Conservation (phyloP, 106 monocot species). For the Dendrobium catenatum region DNA sequence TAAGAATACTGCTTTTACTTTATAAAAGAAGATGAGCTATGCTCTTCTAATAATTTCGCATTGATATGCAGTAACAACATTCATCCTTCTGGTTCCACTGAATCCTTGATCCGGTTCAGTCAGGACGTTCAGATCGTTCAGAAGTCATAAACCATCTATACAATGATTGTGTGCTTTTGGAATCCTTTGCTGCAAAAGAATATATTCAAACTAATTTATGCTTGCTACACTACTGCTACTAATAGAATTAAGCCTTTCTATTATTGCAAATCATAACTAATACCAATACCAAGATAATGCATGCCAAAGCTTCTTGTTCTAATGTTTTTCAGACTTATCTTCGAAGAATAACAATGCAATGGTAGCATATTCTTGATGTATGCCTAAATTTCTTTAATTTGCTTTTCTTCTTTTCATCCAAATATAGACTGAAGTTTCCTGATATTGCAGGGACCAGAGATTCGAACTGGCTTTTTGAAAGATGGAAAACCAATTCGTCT, state of each 20-base stretch:
- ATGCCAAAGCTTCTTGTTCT: too few species aligned
- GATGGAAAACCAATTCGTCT: conserved; percentile 29
- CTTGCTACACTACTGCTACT: not conserved
- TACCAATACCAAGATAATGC: too few species aligned
- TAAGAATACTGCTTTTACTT: too few species aligned
- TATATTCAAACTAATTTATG: not conserved
- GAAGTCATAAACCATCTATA: not conserved
- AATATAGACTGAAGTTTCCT: not conserved
- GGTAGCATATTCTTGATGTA: too few species aligned
- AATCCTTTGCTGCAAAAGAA: not conserved
- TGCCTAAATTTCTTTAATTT: not conserved
- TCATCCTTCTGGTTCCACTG: not conserved
- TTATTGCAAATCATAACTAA: too few species aligned
- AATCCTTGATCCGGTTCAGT: not conserved
- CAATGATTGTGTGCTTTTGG: not conserved
- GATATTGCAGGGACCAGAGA: conserved; percentile 30
- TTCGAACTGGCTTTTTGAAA: conserved; percentile 30
- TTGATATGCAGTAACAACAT: too few species aligned
- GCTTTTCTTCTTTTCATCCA: not conserved
- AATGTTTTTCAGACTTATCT: too few species aligned
- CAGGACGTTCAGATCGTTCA: not conserved
- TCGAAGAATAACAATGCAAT: too few species aligned
- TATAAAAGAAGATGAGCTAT: too few species aligned
- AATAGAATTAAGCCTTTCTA: not conserved
- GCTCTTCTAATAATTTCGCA: too few species aligned